Conservation (phyloP, 1,284 basidiomycete species). For the Butyriboletus appendiculatus region DNA sequence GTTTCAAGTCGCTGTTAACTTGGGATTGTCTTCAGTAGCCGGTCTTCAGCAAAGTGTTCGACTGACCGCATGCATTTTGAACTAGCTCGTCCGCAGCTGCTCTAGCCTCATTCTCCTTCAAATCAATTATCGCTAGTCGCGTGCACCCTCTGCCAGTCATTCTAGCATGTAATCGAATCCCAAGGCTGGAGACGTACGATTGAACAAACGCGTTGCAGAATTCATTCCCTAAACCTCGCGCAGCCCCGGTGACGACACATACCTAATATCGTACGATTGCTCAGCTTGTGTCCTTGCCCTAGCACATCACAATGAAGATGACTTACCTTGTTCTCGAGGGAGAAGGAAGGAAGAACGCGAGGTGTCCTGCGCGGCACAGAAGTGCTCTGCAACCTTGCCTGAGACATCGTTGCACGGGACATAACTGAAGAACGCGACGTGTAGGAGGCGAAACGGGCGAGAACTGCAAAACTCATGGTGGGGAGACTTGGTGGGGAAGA, state of each 20-base stretch:
- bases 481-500: constrained; percentile 12
- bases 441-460: constrained; percentile 28
- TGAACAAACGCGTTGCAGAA: constrained; percentile 89
- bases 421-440: constrained; percentile 18
- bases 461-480: constrained; percentile 27
- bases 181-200: constrained; percentile 55
- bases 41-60: constrained; percentile 11
- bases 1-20: constrained; percentile 60
- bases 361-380: constrained; percentile 23
- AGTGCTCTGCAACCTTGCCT: constrained; percentile 29
- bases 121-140: constrained; percentile 81
- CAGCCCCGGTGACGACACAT: constrained; percentile 93
- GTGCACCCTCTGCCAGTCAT: constrained; percentile 67
- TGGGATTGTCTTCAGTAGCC: constrained; percentile 42
- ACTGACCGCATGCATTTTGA: constrained; percentile 52
- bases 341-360: constrained; percentile 58
- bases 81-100: constrained; percentile 76
- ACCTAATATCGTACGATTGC: constrained; percentile 52
- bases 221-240: constrained; percentile 85
- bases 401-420: constrained; percentile 13
- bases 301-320: neutral
- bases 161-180: neutral
- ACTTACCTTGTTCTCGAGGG: constrained; percentile 66
- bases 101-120: constrained; percentile 74
- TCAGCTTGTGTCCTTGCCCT: neutral